Percentiles rank a stretch among this genome's conserved stretches.
Evolutionary conservation across 495 filamentous ascomycete species (phyloP).

Genomic region (Hypoxylon perforatum): DNA sequence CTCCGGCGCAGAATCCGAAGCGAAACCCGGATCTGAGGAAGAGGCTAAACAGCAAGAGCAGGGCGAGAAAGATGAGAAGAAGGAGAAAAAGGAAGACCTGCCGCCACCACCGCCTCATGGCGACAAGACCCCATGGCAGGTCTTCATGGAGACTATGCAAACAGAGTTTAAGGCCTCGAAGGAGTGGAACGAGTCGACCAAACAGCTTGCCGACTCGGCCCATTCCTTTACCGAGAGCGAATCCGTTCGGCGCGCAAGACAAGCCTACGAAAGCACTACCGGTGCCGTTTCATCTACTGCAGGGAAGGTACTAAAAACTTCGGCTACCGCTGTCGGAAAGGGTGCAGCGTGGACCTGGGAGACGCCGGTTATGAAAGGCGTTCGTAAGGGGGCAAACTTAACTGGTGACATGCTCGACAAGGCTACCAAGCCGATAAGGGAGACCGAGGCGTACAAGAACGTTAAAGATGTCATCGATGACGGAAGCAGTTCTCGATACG

Average conservation of each 20-base stretch:
- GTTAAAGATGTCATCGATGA: conserved; percentile 98
- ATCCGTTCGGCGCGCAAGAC: conserved; percentile 84
- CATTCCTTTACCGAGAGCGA: conserved; percentile 95
- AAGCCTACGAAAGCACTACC: conserved; percentile 85
- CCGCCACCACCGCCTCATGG: conserved; percentile 94
- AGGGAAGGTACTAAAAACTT: conserved; percentile 81
- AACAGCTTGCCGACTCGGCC: conserved; percentile 86
- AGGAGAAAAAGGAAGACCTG: conserved; percentile 76
- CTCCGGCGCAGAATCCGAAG: conserved; percentile 52
- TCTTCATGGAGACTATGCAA: conserved; percentile 95
- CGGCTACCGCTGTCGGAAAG: conserved; percentile 86
- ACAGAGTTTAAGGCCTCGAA: conserved; percentile 95
- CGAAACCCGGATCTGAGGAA: conserved; percentile 56
- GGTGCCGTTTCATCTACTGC: conserved; percentile 78
- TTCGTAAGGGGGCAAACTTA: conserved; percentile 84
- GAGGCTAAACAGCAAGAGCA: conserved; percentile 61
- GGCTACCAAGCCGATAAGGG: conserved; percentile 89
- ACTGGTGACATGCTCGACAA: conserved; percentile 91
- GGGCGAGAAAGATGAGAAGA: conserved; percentile 50
- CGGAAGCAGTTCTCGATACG: conserved; percentile 93
- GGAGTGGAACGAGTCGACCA: conserved; percentile 99
- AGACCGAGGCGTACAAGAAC: conserved; percentile 92
- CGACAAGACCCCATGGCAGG: conserved; percentile 97
- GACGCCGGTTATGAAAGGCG: conserved; percentile 88
- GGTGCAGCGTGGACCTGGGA: conserved; percentile 97